Conservation (phyloP, 2,329 filamentous ascomycete species). For the Magnaporthiopsis incrustans region DNA sequence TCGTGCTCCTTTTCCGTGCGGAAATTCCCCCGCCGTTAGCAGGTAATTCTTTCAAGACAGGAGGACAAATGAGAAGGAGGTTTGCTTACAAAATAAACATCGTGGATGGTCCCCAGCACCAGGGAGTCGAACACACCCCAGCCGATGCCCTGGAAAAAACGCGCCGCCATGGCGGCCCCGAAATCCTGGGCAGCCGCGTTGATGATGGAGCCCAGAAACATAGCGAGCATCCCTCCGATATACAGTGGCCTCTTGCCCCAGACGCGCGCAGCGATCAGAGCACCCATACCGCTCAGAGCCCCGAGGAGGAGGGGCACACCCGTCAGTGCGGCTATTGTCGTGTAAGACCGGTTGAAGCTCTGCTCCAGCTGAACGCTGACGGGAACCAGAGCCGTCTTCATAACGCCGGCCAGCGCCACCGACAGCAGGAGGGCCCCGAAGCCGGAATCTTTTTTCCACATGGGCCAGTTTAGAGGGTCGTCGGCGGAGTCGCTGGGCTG, state of each 20-base stretch:
- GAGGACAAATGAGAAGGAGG: slow-evolving; percentile 2
- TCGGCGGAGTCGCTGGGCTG: slow-evolving; percentile 46
- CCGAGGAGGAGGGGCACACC: slow-evolving; percentile 45
- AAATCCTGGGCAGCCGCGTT: slow-evolving; percentile 36
- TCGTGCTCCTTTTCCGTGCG: slow-evolving; percentile 40
- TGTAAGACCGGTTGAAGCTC: slow-evolving; percentile 37
- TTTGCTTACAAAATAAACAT: slow-evolving; percentile 47
- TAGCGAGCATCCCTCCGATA: slow-evolving; percentile 32
- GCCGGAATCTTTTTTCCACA: slow-evolving; percentile 45
- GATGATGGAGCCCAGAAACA: slow-evolving; percentile 44
- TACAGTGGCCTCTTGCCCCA: slow-evolving; percentile 48
- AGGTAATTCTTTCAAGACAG: neutral
- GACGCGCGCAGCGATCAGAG: slow-evolving; percentile 34
- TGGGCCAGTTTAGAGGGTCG: slow-evolving; percentile 52
- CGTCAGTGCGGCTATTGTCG: slow-evolving; percentile 39
- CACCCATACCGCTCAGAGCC: slow-evolving; percentile 33
- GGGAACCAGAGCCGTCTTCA: slow-evolving; percentile 46
- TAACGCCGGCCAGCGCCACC: slow-evolving; percentile 37
- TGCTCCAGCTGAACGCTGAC: slow-evolving; percentile 36
- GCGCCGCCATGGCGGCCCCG: slow-evolving; percentile 40
- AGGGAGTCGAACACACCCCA: slow-evolving; percentile 52
- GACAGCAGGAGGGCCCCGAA: slow-evolving; percentile 38
- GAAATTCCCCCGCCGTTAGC: neutral
- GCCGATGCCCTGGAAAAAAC: slow-evolving; percentile 48
- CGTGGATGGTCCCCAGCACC: slow-evolving; percentile 43